phyloP scores from a whole-genome alignment of 1,284 basidiomycete species.

The Papiliotrema nemorosa region DNA sequence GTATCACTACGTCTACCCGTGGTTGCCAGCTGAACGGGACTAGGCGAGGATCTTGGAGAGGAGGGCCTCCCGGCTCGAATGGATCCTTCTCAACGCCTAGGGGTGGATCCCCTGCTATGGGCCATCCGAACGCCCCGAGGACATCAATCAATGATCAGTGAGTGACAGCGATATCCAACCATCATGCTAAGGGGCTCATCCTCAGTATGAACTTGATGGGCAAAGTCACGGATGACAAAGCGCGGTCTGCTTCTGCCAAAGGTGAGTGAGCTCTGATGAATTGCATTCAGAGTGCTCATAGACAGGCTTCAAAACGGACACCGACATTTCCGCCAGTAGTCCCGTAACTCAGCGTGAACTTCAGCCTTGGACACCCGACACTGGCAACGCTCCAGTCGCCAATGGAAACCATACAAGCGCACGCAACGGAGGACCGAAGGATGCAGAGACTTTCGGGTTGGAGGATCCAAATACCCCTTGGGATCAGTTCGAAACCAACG shows the following conservation, averaged over 20 bases:
- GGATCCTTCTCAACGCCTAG: conserved; percentile 17
- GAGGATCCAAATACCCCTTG: conserved; percentile 53
- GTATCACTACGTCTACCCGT: neutral
- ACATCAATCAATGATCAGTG: conserved; percentile 36
- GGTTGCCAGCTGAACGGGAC: neutral
- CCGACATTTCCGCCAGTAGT: conserved; percentile 64
- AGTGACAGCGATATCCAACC: conserved; percentile 4
- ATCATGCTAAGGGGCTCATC: no score
- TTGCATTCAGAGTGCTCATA: conserved; percentile 3
- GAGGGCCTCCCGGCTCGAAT: conserved; percentile 33
- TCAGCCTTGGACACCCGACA: conserved; percentile 67
- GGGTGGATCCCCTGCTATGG: conserved; percentile 18
- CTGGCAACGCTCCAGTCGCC: conserved; percentile 26
- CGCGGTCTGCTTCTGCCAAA: conserved; percentile 5
- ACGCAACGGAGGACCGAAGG: conserved; percentile 17
- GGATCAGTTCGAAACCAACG: conserved; percentile 97
- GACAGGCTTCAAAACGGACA: conserved; percentile 80
- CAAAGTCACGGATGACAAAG: conserved; percentile 5
- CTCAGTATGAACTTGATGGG: conserved; percentile 7
- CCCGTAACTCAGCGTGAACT: conserved; percentile 65
- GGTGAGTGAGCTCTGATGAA: conserved; percentile 8
- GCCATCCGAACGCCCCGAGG: conserved; percentile 17
- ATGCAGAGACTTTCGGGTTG: conserved; percentile 37
- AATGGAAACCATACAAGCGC: conserved; percentile 17
- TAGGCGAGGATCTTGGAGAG: conserved; percentile 41